phyloP scores from a whole-genome alignment of 2,329 filamentous ascomycete genomes.

The Colletotrichum scovillei region DNA sequence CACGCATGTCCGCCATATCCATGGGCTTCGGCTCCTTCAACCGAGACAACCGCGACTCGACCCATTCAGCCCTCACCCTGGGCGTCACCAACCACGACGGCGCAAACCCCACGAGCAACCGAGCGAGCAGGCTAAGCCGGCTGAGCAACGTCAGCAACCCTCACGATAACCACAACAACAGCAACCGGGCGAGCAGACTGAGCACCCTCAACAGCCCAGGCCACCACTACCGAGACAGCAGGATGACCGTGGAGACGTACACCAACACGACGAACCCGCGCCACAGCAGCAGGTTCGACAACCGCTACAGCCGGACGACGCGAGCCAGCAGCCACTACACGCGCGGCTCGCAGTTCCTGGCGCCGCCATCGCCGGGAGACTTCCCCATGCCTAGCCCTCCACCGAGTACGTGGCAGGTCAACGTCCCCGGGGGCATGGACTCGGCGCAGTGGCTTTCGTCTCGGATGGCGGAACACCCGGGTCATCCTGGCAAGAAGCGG shows the following conservation, averaged over 20 bases:
- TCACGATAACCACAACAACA: not conserved
- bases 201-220: not conserved
- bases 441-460: slow-evolving; percentile 28
- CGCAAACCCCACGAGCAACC: not conserved
- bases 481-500: not conserved
- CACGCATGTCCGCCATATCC: slow-evolving; percentile 33
- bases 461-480: slow-evolving; percentile 24
- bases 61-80: not conserved
- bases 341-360: slow-evolving; percentile 22
- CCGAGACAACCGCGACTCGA: slow-evolving; percentile 16
- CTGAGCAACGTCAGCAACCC: not conserved
- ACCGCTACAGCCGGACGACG: slow-evolving; percentile 19
- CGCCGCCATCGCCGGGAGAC: not conserved
- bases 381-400: slow-evolving; percentile 13
- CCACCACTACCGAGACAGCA: not conserved
- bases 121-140: not conserved
- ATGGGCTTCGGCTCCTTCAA: slow-evolving; percentile 20
- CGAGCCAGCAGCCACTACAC: slow-evolving; percentile 17
- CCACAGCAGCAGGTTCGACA: not conserved
- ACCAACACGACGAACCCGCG: not conserved
- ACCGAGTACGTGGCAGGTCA: slow-evolving; percentile 16
- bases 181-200: not conserved
- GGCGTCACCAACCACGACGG: not conserved
- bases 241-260: slow-evolving; percentile 5
- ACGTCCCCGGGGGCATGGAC: slow-evolving; percentile 1